A percentile compares a stretch with the other conserved stretches of the same genome.
Evolutionary conservation across 108 stramenopile species (phyloP).

Genomic region (Cyclostephanos tholiformis): DNA sequence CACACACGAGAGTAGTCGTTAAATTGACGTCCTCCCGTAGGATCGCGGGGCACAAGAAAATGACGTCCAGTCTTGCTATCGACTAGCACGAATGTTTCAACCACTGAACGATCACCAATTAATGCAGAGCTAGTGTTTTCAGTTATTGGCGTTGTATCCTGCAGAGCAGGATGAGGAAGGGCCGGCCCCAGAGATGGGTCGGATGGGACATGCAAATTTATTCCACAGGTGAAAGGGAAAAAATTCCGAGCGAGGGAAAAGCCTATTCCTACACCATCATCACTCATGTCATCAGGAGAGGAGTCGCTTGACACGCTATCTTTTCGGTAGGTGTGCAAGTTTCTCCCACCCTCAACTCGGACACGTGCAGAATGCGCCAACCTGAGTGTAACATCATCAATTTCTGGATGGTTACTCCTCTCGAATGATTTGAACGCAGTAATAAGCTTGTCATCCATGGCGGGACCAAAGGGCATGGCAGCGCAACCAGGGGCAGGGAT

Average conservation of each 20-base stretch:
- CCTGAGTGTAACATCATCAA: slow-evolving; percentile 58
- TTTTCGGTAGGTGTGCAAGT: slow-evolving; percentile 32
- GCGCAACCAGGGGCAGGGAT: slow-evolving; percentile 78
- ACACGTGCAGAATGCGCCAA: slow-evolving; percentile 78
- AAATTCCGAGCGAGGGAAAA: slow-evolving; percentile 43
- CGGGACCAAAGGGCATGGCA: slow-evolving; percentile 76
- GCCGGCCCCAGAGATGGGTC: slow-evolving; percentile 21
- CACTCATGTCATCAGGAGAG: slow-evolving; percentile 40
- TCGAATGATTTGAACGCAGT: slow-evolving; percentile 79
- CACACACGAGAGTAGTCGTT: slow-evolving; percentile 81
- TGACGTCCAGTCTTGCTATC: slow-evolving; percentile 77
- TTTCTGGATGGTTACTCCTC: slow-evolving; percentile 54
- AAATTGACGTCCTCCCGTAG: slow-evolving; percentile 81
- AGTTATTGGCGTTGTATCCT: slow-evolving; percentile 63
- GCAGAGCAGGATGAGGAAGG: slow-evolving; percentile 44
- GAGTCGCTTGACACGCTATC: slow-evolving; percentile 37
- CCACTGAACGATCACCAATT: slow-evolving; percentile 40
- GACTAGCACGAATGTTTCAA: slow-evolving; percentile 81
- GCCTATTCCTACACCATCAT: slow-evolving; percentile 43
- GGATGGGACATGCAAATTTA: slow-evolving; percentile 43
- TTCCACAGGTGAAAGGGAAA: slow-evolving; percentile 48
- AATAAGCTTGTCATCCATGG: slow-evolving; percentile 81
- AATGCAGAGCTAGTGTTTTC: slow-evolving; percentile 31
- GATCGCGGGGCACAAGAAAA: slow-evolving; percentile 83
- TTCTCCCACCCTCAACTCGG: slow-evolving; percentile 75